Evolutionary conservation across 1,284 basidiomycete genomes (phyloP).

Genomic region (Fomitiporia mediterranea): DNA sequence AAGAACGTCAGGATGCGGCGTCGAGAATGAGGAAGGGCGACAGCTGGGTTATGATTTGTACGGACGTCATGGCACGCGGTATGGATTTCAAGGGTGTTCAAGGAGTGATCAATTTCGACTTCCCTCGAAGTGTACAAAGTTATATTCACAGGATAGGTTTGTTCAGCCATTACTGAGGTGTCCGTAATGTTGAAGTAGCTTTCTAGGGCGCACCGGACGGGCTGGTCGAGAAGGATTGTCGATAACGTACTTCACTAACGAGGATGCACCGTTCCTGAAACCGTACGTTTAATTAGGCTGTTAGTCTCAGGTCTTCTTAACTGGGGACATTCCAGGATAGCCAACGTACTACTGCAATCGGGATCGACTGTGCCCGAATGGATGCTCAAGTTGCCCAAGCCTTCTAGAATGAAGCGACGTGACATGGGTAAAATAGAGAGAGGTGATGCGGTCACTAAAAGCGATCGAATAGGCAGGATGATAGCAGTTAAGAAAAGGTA

Average conservation of each 20-base stretch:
- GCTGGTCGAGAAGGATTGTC: slow-evolving; percentile 90
- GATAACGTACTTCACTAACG: slow-evolving; percentile 93
- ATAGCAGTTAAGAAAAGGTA: slow-evolving; percentile 74
- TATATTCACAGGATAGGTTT: slow-evolving; percentile 93
- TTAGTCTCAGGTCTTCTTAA: slow-evolving; percentile 14
- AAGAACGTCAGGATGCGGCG: slow-evolving; percentile 84
- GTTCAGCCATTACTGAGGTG: neutral
- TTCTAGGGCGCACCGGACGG: slow-evolving; percentile 82
- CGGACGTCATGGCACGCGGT: slow-evolving; percentile 93
- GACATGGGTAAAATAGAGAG: slow-evolving; percentile 84
- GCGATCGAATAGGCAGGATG: slow-evolving; percentile 64
- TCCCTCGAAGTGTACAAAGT: slow-evolving; percentile 89
- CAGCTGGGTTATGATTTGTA: slow-evolving; percentile 90
- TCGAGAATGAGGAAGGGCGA: slow-evolving; percentile 81
- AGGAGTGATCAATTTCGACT: slow-evolving; percentile 96
- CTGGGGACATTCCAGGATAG: slow-evolving; percentile 55
- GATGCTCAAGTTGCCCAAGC: slow-evolving; percentile 84
- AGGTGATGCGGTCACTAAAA: slow-evolving; percentile 68
- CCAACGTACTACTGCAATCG: slow-evolving; percentile 89
- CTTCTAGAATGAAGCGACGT: slow-evolving; percentile 83
- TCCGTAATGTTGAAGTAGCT: slow-evolving; percentile 1
- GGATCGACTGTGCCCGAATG: slow-evolving; percentile 88
- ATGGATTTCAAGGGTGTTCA: slow-evolving; percentile 97
- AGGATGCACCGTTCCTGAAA: slow-evolving; percentile 89
- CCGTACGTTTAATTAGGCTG: slow-evolving; percentile 57